These are phyloP conservation scores for Aspergillus steynii DNA, from an alignment of 495 filamentous ascomycete species.

Conservation along the genomic window DNA sequence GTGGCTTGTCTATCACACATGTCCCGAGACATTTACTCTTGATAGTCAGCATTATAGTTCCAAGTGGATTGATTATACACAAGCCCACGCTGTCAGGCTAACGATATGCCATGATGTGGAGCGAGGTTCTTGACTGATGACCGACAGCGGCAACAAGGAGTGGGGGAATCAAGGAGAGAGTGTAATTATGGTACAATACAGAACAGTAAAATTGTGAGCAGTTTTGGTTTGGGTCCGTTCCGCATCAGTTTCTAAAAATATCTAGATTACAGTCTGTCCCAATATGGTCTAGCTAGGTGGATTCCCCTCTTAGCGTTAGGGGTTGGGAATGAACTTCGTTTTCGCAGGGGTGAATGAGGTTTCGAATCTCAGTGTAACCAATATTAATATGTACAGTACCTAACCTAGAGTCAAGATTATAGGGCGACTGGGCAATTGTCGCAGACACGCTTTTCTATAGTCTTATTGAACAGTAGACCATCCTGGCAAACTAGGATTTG, in stretches of 20 bases:
- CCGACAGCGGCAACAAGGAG: constrained; percentile 1
- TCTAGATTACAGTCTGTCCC: background rate
- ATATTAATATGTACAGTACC: no score
- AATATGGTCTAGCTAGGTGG: background rate
- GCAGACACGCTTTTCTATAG: no score
- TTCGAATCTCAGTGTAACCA: background rate
- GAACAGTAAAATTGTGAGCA: background rate
- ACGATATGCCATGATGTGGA: background rate
- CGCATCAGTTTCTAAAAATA: constrained; percentile 1
- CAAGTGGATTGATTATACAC: background rate
- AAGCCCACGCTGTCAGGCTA: background rate
- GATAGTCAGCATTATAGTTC: background rate
- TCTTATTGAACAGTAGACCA: no score
- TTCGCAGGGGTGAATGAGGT: background rate
- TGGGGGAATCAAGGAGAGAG: background rate
- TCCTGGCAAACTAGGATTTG: no score
- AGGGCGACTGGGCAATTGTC: no score
- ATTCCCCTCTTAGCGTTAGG: background rate
- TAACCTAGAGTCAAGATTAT: no score
- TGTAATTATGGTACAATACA: constrained; percentile 1
- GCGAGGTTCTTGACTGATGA: constrained; percentile 1
- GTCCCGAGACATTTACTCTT: background rate
- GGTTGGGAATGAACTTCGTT: background rate
- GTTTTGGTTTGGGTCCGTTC: background rate
- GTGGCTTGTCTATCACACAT: background rate